Evolutionary conservation across 2,329 filamentous ascomycete species (phyloP), one percentile per base, ranked within the genome.

Genomic region (Pyrenophora teres): DNA sequence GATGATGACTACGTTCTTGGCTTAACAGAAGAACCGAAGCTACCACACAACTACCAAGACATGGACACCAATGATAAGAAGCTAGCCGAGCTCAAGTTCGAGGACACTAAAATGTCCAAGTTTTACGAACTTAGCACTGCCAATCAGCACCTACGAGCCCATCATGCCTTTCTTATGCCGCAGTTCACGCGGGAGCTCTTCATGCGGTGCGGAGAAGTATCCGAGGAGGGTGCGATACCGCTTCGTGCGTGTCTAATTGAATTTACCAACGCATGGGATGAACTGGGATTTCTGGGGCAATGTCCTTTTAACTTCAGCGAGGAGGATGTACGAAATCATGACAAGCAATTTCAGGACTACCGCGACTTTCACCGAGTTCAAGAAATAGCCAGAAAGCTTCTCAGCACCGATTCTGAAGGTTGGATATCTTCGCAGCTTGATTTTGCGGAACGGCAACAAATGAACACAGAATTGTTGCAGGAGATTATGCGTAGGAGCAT

Each of bases 321-420:
- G 1, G 66, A 68, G 13, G 64, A 73, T n/a, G 37, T 72, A 16
- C n/a, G 58, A 39, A 44, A 19, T 31, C 65, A 70, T 35, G 45
- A 68, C n/a, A 57, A 56, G 6, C 56, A 71, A 21, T 74, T 73
- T 50, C 38, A 59, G n/a, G 48, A 67, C 19, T 74, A 74, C 40
- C 51, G 64, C 35, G 59, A 58, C 19, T 70, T 59, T 58, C 51
- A 71, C 43, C 40, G 57, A 13, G 40, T 69, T 27, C 64, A 65
- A 18, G 57, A 66, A 38, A 32, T 72, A 27, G 71, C 64, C 4
- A 47, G 57, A 43, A 59, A 69, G 36, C 56, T 55, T 40, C 57
- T 76, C 3, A 54, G 56, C 44, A 71, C 71, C 0, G 73, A 75
- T 60, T 59, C 60, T 0, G 72, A 75, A 40, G 71, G 71, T 9